phyloP scores from a whole-genome alignment of 371 early-diverging fungal genomes.

The Encephalitozoon romaleae region DNA sequence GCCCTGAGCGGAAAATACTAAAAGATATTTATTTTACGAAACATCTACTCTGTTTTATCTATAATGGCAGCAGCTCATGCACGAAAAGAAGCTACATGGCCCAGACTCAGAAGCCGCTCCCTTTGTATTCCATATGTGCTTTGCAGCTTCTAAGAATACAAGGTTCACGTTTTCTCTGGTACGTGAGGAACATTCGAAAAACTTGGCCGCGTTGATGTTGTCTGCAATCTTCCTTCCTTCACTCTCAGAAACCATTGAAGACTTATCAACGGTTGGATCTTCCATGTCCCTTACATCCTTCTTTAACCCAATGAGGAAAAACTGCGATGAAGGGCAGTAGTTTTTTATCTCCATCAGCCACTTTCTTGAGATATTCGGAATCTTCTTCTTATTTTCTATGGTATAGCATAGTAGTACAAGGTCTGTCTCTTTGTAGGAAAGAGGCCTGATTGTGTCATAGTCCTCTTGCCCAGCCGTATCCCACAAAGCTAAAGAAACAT shows the following conservation, averaged over 20 bases:
- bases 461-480: constrained; percentile 63
- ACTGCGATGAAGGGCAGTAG: constrained; percentile 58
- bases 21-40: constrained; percentile 3
- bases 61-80: not conserved
- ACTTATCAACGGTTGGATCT: constrained; percentile 25
- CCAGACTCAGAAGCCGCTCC: not conserved
- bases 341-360: constrained; percentile 62
- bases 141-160: constrained; percentile 54
- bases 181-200: constrained; percentile 60
- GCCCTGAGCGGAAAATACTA: not conserved
- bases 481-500: constrained; percentile 61
- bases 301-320: constrained; percentile 60
- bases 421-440: constrained; percentile 61
- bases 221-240: constrained; percentile 54
- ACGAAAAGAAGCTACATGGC: constrained; percentile 14
- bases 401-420: constrained; percentile 61
- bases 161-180: constrained; percentile 59
- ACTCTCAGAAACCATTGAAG: constrained; percentile 44
- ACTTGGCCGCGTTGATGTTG: constrained; percentile 56
- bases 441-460: constrained; percentile 61
- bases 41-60: not conserved
- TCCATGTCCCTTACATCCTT: constrained; percentile 56
- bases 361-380: constrained; percentile 59
- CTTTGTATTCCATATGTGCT: constrained; percentile 43
- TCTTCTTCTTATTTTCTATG: constrained; percentile 60